Base-by-base conservation (phyloP, 306 rosid species). In the Quercus gilva region DNA sequence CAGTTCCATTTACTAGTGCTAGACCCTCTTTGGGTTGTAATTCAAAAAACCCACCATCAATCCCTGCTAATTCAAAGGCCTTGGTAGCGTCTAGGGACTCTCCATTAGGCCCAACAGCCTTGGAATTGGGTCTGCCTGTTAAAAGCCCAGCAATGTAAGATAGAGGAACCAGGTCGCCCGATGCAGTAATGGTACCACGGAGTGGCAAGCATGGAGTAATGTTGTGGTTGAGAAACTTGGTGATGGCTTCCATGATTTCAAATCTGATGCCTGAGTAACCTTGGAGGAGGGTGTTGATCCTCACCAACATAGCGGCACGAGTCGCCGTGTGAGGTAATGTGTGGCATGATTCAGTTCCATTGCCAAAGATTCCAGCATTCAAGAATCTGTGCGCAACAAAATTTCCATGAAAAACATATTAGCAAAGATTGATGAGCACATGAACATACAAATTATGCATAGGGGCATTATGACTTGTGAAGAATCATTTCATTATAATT, bases 231-330 rank as follows among this genome's bases (percentile, higher is more conserved):
- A 94, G 86, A 13, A 94, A 81, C 55, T 87, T 92, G 41, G 98
- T 11, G 1, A 94, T 84, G 77, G 98, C 97, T 61, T 94, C 98
- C 80, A 94, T 68, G 55, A 94, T 79, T 71, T 91, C 97, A 41
- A 92, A 94, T 74, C 98, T 81, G 65, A 94, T 94, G 6, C 98
- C 97, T 0, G 98, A 94, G 79, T 91, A 94, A 1, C 98, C 98
- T 76, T 94, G 98, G 52, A 94, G 88, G 71, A 94, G 91, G 21
- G 98, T 94, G 88, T 94, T 94, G 89, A 88, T 90, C 73, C 98
- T 88, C 60, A 94, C 98, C 19, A 92, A 70, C 97, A 94, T 94
- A 14, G 92, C 97, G 2, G 98, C 98, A 61, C 98, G 87, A 20
- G 97, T 92, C 5, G 94, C 78, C 0, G 99, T 17, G 82, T 86